Percentiles rank a stretch among this genome's conserved stretches.
These are phyloP conservation scores for Eucalyptus albens DNA, from an alignment of 345 rosid species.

Conservation along the genomic window DNA sequence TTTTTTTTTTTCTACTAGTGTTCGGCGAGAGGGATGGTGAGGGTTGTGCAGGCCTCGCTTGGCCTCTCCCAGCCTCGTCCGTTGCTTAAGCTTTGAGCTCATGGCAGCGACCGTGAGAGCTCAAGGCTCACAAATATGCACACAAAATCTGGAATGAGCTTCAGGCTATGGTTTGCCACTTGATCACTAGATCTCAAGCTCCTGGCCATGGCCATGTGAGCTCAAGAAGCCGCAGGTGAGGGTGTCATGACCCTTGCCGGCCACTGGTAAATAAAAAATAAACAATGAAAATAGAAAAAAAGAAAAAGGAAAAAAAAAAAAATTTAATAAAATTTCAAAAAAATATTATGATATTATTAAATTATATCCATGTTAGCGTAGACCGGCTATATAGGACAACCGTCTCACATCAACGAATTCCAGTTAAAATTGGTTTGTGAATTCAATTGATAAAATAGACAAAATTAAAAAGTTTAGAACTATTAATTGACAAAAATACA, in stretches of 20 bases:
- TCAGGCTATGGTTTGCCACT: too few relatives aligned
- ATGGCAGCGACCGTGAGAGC: too few relatives aligned
- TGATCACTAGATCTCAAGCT: too few relatives aligned
- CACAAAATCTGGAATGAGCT: too few relatives aligned
- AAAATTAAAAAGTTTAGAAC: neutral
- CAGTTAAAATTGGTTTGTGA: fast-evolving
- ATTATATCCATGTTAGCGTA: neutral
- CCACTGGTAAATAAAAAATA: neutral
- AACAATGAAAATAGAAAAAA: neutral
- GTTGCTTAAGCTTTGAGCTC: too few relatives aligned
- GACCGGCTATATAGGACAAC: fast-evolving
- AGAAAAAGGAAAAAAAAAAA: neutral
- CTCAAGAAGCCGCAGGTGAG: neutral
- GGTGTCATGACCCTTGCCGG: neutral
- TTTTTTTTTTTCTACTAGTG: too few relatives aligned
- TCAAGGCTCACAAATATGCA: too few relatives aligned
- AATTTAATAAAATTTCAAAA: neutral
- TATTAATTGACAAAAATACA: neutral
- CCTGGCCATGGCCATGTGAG: too few relatives aligned
- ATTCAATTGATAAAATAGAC: neutral
- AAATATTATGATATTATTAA: neutral
- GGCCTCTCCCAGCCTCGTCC: too few relatives aligned
- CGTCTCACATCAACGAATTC: fast-evolving
- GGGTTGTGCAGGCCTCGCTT: too few relatives aligned
- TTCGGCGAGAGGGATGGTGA: too few relatives aligned